These are phyloP conservation scores for Alternaria consortialis DNA, from an alignment of 2,329 filamentous ascomycete genomes.

Conservation along the genomic window DNA sequence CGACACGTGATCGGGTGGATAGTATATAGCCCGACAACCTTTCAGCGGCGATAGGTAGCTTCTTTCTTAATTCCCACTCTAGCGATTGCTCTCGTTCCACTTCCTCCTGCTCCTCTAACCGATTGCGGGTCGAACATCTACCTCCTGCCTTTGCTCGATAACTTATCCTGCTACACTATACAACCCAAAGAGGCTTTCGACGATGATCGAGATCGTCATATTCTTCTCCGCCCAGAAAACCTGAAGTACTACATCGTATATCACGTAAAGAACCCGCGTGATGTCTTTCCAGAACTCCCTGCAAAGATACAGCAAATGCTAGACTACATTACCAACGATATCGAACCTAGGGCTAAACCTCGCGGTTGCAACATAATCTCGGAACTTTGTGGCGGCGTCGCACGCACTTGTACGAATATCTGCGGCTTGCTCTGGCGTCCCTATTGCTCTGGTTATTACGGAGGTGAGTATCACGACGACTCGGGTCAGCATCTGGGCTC, in stretches of 20 bases:
- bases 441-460: too few species aligned
- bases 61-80: too few species aligned
- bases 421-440: not conserved
- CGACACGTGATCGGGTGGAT: too few species aligned
- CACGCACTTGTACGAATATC: not conserved
- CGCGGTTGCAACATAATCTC: not conserved
- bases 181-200: not conserved
- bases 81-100: too few species aligned
- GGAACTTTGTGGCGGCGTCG: not conserved
- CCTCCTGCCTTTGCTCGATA: too few species aligned
- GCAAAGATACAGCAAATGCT: not conserved
- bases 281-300: not conserved
- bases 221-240: not conserved
- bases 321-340: not conserved
- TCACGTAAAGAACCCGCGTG: not conserved
- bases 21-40: too few species aligned
- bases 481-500: not conserved
- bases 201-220: fast-evolving
- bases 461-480: not conserved
- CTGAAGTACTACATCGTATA: not conserved
- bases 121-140: too few species aligned
- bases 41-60: too few species aligned
- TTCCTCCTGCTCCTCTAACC: too few species aligned
- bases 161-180: too few species aligned
- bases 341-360: not conserved